Conservation (phyloP, 192 early-diverging fungal species). For the Umbelopsis ramanniana region DNA sequence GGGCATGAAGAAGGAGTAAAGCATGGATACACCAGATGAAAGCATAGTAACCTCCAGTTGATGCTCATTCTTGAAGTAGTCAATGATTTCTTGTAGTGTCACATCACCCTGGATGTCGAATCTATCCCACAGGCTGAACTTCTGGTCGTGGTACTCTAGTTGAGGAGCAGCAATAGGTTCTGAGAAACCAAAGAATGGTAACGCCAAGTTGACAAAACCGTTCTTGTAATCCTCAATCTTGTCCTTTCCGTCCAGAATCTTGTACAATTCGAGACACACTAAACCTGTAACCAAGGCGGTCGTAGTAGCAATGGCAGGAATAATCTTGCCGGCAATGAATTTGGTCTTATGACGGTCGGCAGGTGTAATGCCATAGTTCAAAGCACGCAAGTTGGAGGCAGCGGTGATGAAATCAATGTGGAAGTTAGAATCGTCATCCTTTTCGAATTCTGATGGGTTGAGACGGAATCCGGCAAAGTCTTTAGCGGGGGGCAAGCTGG, state of each 20-base stretch:
- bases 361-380: constrained; percentile 75
- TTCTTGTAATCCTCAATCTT: constrained; percentile 99
- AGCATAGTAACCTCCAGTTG: constrained; percentile 93
- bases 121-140: constrained; percentile 96
- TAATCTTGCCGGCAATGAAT: constrained; percentile 90
- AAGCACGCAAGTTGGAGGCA: constrained; percentile 91
- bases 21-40: constrained; percentile 89
- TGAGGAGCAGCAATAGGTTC: constrained; percentile 94
- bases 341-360: constrained; percentile 86
- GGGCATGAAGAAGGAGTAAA: constrained; percentile 88
- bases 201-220: constrained; percentile 95
- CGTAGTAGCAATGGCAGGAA: constrained; percentile 93
- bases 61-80: constrained; percentile 81
- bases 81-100: constrained; percentile 89
- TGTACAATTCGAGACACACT: constrained; percentile 97
- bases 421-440: constrained; percentile 99
- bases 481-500: constrained; percentile 76
- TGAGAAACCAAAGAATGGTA: constrained; percentile 99
- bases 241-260: constrained; percentile 72
- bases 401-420: constrained; percentile 99
- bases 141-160: constrained; percentile 82
- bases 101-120: constrained; percentile 85
- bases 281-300: constrained; percentile 96
- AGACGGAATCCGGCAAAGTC: constrained; percentile 84
- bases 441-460: constrained; percentile 95